Evolutionary conservation across 352 stramenopile species (phyloP), one percentile per base, ranked within the genome.

Genomic region (Phytophthora palmivora): DNA sequence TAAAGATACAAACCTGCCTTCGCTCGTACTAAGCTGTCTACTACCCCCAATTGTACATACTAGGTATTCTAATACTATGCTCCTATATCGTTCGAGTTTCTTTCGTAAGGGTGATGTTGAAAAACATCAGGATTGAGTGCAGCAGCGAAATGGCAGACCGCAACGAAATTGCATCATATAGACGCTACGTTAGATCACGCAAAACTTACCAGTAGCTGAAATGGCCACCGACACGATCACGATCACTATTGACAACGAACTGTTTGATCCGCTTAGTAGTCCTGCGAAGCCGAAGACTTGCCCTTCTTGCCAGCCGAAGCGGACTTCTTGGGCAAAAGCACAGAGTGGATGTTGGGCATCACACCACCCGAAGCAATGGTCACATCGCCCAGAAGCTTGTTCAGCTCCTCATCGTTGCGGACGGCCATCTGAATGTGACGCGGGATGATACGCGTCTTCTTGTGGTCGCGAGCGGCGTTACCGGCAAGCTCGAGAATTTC

Each of bases 301-400:
- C 72, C 71, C 72, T 84, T 84, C 67, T 82, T 82, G 56, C 63
- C 70, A 63, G 45, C 45, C 16, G 72, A 78, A 14, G 74, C 67
- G 4, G 68, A 83, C 78, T 97, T 97, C 76, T 97, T 97, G 9
- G 91, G 89, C 46, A 97, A 69, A 36, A 92, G 76, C 36, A 98
- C 92, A 10, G 87, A 88, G 76, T 98, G 95, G 67, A 99, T 98
- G 80, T 98, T 98, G 21, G 95, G 95, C 49, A 99, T 82, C 12
- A 98, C 95, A 96, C 96, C 95, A 59, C 96, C 96, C 36, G 87
- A 87, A 30, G 96, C 94, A 73, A 98, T 99, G 41, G 95, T 99
- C 16, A 98, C 94, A 52, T 88, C 79, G 57, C 94, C 93, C 2
- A 99, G 74, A 39, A 98, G 77, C 72, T 97, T 97, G 87, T 98